Conservation (phyloP, 495 filamentous ascomycete genomes). For the Talaromyces trachyspermus region DNA sequence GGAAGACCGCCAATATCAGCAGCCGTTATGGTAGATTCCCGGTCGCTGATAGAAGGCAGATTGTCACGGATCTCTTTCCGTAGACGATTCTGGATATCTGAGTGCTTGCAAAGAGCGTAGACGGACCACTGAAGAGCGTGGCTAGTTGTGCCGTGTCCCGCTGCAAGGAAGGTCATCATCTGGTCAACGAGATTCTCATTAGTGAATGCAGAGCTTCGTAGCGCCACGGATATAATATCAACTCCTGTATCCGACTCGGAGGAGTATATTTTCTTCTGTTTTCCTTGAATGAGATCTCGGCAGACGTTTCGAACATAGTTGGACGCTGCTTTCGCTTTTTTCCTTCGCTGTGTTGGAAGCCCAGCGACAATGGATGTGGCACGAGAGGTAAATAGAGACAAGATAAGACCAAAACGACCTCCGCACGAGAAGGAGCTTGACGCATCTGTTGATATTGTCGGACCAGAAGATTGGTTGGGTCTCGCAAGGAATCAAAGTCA, state of each 20-base stretch:
- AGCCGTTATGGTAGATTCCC: slow-evolving; percentile 38
- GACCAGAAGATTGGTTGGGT: slow-evolving; percentile 58
- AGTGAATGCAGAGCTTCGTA: slow-evolving; percentile 68
- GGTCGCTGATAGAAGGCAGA: slow-evolving; percentile 50
- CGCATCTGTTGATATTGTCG: slow-evolving; percentile 53
- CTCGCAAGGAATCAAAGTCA: slow-evolving; percentile 65
- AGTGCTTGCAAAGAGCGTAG: slow-evolving; percentile 52
- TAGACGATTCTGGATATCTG: slow-evolving; percentile 47
- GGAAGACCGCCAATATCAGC: slow-evolving; percentile 45
- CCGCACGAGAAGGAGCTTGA: slow-evolving; percentile 11
- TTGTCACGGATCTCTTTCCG: slow-evolving; percentile 53
- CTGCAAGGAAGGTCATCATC: slow-evolving; percentile 90
- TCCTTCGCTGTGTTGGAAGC: slow-evolving; percentile 63
- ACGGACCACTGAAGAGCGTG: slow-evolving; percentile 53
- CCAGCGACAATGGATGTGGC: slow-evolving; percentile 13
- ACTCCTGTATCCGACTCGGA: slow-evolving; percentile 37
- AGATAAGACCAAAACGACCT: slow-evolving; percentile 33
- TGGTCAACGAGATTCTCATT: slow-evolving; percentile 83
- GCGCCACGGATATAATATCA: slow-evolving; percentile 78
- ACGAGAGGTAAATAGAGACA: slow-evolving; percentile 5
- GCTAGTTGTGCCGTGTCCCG: slow-evolving; percentile 77
- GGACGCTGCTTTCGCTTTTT: slow-evolving; percentile 46
- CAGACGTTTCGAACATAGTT: slow-evolving; percentile 55
- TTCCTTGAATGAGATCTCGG: slow-evolving; percentile 58
- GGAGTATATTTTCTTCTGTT: slow-evolving; percentile 50